Evolutionary conservation across 129 eudicot genomes (phyloP).

Genomic region (Heracleum sosnowskyi): DNA sequence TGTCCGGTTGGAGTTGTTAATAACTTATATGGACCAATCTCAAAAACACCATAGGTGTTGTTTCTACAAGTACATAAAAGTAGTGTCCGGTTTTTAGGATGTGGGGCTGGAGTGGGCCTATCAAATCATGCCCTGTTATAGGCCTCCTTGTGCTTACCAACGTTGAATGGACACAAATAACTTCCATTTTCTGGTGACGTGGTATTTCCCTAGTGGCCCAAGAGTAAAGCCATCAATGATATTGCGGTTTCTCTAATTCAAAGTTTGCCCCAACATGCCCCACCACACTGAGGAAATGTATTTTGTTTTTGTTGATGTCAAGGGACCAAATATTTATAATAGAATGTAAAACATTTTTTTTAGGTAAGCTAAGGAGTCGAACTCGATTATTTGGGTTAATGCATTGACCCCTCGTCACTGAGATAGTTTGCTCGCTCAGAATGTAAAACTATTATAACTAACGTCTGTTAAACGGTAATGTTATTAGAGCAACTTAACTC

Average conservation of each 20-base stretch:
- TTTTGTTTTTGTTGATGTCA: no score
- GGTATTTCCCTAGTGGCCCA: constrained; percentile 30
- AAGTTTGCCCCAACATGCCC: background rate
- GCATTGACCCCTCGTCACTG: no score
- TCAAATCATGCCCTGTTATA: constrained; percentile 7
- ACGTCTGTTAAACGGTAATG: no score
- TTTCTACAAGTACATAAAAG: background rate
- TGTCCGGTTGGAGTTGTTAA: no score
- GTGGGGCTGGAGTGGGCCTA: background rate
- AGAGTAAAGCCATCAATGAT: constrained; percentile 23
- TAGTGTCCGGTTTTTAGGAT: background rate
- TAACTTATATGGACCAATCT: no score
- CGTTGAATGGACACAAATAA: background rate
- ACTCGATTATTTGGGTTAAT: no score
- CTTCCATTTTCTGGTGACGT: constrained; percentile 23
- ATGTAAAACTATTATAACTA: no score
- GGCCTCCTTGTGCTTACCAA: constrained; percentile 12
- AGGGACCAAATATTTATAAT: background rate
- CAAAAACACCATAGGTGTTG: no score
- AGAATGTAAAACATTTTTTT: no score
- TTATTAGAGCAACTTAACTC: no score
- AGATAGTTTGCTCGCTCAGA: no score
- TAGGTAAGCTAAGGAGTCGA: no score
- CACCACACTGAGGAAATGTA: background rate
- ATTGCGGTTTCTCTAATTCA: constrained; percentile 36